Evolutionary conservation across 345 rosid species (phyloP).

Genomic region (Rubroshorea leprosula): DNA sequence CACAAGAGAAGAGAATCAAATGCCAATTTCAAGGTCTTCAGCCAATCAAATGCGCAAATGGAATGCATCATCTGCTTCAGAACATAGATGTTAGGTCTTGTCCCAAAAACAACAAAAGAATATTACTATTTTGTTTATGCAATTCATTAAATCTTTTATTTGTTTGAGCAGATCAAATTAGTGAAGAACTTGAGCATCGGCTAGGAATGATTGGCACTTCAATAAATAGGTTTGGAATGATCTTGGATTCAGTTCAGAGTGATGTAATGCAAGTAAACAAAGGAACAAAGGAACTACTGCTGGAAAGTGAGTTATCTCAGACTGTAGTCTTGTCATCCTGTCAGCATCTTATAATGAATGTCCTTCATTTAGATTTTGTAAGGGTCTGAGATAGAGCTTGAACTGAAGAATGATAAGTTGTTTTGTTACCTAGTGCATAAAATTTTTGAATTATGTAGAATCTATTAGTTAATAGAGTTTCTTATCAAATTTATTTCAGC

Average conservation of each 20-base stretch:
- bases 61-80: slow-evolving; percentile 43
- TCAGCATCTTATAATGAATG: slow-evolving; percentile 3
- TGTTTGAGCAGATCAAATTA: slow-evolving; percentile 46
- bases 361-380: too few relatives aligned
- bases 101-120: not conserved
- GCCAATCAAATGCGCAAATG: slow-evolving; percentile 44
- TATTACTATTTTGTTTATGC: slow-evolving; percentile 1
- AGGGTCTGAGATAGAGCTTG: not conserved
- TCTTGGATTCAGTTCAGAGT: slow-evolving; percentile 73
- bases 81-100: slow-evolving; percentile 43
- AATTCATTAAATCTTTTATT: slow-evolving; percentile 10
- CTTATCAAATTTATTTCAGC: slow-evolving; percentile 36
- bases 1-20: slow-evolving; percentile 57
- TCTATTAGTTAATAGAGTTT: slow-evolving; percentile 2
- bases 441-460: not conserved
- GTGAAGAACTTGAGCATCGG: slow-evolving; percentile 69
- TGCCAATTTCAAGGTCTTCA: slow-evolving; percentile 51
- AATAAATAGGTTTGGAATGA: slow-evolving; percentile 66
- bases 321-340: slow-evolving; percentile 13
- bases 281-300: slow-evolving; percentile 66
- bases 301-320: slow-evolving; percentile 54
- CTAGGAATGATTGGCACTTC: slow-evolving; percentile 68
- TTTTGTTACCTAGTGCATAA: not conserved
- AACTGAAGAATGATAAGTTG: not conserved
- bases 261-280: slow-evolving; percentile 77